Conservation (phyloP, 305 asterid genomes). For the Solanum chacoense region DNA sequence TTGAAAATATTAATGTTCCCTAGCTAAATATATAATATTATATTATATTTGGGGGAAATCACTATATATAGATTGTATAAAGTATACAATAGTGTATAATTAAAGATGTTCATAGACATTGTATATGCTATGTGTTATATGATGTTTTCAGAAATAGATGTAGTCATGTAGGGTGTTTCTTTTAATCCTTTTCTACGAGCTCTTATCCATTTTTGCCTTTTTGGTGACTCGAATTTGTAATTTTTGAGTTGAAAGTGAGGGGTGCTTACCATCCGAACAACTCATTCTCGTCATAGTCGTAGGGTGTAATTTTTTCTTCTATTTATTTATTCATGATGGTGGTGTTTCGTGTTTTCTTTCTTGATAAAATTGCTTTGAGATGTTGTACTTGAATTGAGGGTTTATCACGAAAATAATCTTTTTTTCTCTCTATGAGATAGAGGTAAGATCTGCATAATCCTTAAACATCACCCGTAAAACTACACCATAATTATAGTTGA, state of each 20-base stretch:
- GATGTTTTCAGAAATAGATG: too few relatives aligned
- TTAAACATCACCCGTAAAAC: background rate
- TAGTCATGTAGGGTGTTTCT: too few relatives aligned
- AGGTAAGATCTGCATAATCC: background rate
- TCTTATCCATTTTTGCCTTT: rapidly evolving
- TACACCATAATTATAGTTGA: background rate
- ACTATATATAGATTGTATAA: too few relatives aligned
- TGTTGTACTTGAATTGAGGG: background rate
- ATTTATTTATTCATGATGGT: background rate
- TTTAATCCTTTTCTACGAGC: too few relatives aligned
- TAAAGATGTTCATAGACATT: too few relatives aligned
- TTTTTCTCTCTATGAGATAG: background rate
- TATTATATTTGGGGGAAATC: too few relatives aligned
- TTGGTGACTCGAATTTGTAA: too few relatives aligned
- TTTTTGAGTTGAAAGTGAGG: too few relatives aligned
- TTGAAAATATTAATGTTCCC: background rate
- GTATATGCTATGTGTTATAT: background rate
- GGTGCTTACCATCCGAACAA: too few relatives aligned
- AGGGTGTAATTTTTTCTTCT: background rate
- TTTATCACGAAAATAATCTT: background rate
- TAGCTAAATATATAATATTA: too few relatives aligned
- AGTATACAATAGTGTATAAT: too few relatives aligned
- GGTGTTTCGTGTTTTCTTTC: background rate
- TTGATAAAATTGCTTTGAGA: background rate
- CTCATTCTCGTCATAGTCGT: rapidly evolving